Conservation (phyloP, 2,329 filamentous ascomycete genomes). For the Keithomyces neogunnii region DNA sequence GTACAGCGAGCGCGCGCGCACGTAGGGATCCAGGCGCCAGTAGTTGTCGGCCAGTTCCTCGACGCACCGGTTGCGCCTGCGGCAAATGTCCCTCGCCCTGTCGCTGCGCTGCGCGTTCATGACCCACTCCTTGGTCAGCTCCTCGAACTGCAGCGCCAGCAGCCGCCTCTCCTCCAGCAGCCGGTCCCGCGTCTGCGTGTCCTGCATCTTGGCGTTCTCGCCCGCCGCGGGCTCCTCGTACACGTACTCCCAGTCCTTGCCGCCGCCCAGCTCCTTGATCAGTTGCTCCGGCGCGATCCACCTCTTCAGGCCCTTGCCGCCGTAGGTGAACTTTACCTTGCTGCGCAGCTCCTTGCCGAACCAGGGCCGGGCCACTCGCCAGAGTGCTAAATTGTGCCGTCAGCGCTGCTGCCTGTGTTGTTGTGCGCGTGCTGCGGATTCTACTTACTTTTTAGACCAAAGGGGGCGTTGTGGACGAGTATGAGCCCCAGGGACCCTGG, state of each 20-base stretch:
- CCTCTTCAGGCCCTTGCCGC: conserved; percentile 60
- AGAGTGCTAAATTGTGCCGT: conserved; percentile 49
- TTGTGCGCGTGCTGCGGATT: background rate
- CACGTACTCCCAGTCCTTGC: conserved; percentile 68
- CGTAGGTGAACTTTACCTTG: conserved; percentile 83
- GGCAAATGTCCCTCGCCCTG: conserved; percentile 35
- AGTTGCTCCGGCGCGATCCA: conserved; percentile 63
- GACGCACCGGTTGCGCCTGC: conserved; percentile 50
- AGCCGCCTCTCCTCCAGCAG: conserved; percentile 52
- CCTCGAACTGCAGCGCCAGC: conserved; percentile 61
- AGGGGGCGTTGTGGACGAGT: conserved; percentile 83
- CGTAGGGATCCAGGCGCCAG: conserved; percentile 76
- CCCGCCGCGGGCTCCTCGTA: conserved; percentile 64
- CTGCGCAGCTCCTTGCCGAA: conserved; percentile 81
- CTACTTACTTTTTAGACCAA: conserved; percentile 71
- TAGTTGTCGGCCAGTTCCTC: conserved; percentile 60
- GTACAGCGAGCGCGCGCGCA: conserved; percentile 67
- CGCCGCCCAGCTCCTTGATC: conserved; percentile 68
- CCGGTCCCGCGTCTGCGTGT: conserved; percentile 48
- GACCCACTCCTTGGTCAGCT: conserved; percentile 66
- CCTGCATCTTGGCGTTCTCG: conserved; percentile 65
- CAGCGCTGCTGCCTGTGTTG: background rate
- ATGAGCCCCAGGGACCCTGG: conserved; percentile 78
- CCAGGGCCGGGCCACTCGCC: conserved; percentile 85
- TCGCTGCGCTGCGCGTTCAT: conserved; percentile 22